phyloP scores from a whole-genome alignment of 768 basidiomycete genomes.

The Tubosaeta brunneosetosa region DNA sequence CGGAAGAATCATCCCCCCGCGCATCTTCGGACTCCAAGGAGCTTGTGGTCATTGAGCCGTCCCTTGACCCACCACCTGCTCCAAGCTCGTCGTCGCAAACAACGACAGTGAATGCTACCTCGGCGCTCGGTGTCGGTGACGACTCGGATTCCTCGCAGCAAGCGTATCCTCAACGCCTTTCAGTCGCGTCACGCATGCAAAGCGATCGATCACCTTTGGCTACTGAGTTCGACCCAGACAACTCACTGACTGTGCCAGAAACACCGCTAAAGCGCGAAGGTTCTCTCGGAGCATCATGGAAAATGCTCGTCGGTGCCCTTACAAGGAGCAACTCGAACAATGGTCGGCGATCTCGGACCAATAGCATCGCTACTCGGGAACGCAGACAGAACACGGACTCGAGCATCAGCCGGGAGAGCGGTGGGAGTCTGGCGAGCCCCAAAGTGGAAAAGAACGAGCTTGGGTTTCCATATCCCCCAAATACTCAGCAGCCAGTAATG shows the following conservation, averaged over 20 bases:
- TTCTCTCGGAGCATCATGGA: conserved; percentile 62
- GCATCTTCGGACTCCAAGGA: conserved; percentile 58
- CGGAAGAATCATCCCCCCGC: conserved; percentile 51
- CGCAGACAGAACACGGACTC: conserved; percentile 68
- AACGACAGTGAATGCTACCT: conserved; percentile 40
- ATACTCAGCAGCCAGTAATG: conserved; percentile 47
- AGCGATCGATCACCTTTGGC: conserved; percentile 54
- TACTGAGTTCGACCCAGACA: conserved; percentile 50
- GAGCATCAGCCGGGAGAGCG: conserved; percentile 71
- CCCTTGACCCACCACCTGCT: conserved; percentile 44
- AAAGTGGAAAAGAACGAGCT: conserved; percentile 53
- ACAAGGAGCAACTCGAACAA: conserved; percentile 58
- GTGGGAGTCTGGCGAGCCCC: conserved; percentile 60
- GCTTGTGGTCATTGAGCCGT: conserved; percentile 56
- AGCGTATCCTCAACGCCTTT: conserved; percentile 55
- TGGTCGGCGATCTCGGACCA: conserved; percentile 75
- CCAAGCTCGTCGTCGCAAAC: conserved; percentile 44
- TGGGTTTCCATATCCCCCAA: conserved; percentile 36
- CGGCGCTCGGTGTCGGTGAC: conserved; percentile 39
- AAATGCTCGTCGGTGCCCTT: conserved; percentile 59
- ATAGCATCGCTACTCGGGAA: conserved; percentile 66
- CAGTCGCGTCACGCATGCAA: conserved; percentile 57
- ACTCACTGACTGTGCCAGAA: conserved; percentile 38
- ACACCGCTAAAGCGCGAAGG: conserved; percentile 56
- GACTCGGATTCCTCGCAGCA: conserved; percentile 48